These are phyloP conservation scores for Euphorbia lathyris DNA, from an alignment of 345 rosid species.

Conservation along the genomic window DNA sequence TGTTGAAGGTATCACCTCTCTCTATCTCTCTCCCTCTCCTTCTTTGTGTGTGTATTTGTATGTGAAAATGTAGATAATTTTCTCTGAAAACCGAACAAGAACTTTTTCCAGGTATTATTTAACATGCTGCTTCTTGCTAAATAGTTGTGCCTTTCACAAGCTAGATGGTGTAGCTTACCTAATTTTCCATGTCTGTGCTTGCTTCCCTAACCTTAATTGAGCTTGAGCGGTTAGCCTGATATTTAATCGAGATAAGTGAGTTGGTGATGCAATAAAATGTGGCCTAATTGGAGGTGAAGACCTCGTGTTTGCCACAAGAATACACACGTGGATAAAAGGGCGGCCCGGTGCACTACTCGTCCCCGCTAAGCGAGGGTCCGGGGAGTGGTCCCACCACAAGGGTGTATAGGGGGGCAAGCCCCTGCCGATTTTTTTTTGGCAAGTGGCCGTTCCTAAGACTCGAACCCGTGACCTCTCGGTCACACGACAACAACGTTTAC, in stretches of 20 bases:
- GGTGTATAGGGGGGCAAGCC: too few species aligned
- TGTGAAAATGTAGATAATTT: not conserved
- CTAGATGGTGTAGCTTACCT: not conserved
- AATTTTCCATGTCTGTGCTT: slow-evolving; percentile 3
- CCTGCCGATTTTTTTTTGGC: too few species aligned
- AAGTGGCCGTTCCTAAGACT: too few species aligned
- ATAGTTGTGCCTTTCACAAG: not conserved
- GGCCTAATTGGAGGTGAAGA: not conserved
- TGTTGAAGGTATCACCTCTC: slow-evolving; percentile 54
- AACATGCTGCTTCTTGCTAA: not conserved
- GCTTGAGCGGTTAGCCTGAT: not conserved
- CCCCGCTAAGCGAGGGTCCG: too few species aligned
- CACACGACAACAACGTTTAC: too few species aligned
- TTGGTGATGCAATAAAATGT: not conserved
- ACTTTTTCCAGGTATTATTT: too few species aligned
- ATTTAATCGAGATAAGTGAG: not conserved
- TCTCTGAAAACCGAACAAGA: not conserved
- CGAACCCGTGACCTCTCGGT: too few species aligned
- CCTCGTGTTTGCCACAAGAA: not conserved
- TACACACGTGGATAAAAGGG: too few species aligned
- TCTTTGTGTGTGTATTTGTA: not conserved
- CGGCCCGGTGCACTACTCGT: too few species aligned
- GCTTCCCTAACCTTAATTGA: slow-evolving; percentile 5
- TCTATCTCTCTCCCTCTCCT: not conserved
- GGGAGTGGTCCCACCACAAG: too few species aligned